These are phyloP conservation scores for Viridothelium virens DNA, from an alignment of 495 filamentous ascomycete genomes.

Conservation along the genomic window DNA sequence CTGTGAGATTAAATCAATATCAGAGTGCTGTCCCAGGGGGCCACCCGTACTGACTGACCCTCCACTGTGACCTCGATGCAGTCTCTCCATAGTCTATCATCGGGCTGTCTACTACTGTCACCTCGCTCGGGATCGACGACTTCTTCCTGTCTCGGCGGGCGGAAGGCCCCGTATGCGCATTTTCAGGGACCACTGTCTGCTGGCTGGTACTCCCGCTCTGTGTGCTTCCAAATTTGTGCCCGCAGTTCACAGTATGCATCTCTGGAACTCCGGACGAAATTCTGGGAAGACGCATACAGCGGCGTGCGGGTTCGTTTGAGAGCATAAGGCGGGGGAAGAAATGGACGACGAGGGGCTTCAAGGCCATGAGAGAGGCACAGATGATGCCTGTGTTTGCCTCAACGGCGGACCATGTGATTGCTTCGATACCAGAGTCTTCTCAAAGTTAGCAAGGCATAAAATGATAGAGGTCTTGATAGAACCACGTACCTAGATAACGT, in stretches of 20 bases:
- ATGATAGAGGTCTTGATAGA: neutral
- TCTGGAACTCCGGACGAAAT: neutral
- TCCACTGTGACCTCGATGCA: neutral
- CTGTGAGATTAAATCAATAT: conserved; percentile 2
- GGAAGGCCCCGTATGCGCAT: neutral
- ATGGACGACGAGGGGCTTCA: conserved; percentile 30
- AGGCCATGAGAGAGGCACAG: conserved; percentile 33
- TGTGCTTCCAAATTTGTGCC: neutral
- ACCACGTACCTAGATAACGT: conserved; percentile 6
- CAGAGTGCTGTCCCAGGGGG: conserved; percentile 7
- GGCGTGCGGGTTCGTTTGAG: conserved; percentile 14
- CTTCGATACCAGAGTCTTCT: conserved; percentile 21
- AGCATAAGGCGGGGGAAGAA: conserved; percentile 29
- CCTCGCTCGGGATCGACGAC: neutral
- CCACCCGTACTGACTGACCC: conserved; percentile 7
- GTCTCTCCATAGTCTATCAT: neutral
- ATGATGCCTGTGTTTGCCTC: conserved; percentile 37
- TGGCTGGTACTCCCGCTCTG: neutral
- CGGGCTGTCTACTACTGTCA: neutral
- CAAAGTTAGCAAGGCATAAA: neutral
- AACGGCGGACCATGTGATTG: conserved; percentile 32
- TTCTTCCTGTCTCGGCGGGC: neutral
- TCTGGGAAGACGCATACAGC: conserved; percentile 17
- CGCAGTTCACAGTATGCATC: too few species aligned
- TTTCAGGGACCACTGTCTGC: conserved; percentile 2